These are phyloP conservation scores for Elsinoe batatas DNA, from an alignment of 2,329 filamentous ascomycete genomes.

Conservation along the genomic window DNA sequence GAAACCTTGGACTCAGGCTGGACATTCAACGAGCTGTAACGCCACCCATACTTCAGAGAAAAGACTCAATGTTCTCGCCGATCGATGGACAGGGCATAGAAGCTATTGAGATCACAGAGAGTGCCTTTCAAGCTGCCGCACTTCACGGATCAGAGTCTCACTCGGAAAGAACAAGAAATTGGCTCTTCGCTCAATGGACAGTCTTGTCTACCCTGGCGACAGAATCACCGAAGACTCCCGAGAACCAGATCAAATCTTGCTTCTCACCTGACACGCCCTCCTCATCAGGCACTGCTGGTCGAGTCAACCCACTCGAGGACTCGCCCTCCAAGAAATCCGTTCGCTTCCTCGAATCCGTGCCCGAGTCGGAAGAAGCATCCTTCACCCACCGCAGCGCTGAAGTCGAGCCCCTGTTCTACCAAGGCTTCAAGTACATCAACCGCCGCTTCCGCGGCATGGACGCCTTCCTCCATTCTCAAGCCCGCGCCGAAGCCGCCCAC, in stretches of 20 bases:
- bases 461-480: conserved; percentile 72
- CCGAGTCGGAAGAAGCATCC: conserved; percentile 13
- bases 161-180: conserved; percentile 73
- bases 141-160: conserved; percentile 47
- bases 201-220: neutral
- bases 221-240: neutral
- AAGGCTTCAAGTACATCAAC: conserved; percentile 69
- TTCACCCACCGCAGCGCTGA: neutral
- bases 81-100: conserved; percentile 25
- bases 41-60: conserved; percentile 40
- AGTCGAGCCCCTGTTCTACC: conserved; percentile 73
- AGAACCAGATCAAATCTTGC: conserved; percentile 2
- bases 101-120: conserved; percentile 41
- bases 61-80: conserved; percentile 27
- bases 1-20: conserved; percentile 61
- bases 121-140: neutral
- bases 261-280: conserved; percentile 12
- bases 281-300: conserved; percentile 13
- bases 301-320: conserved; percentile 23
- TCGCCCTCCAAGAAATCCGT: conserved; percentile 60
- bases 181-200: conserved; percentile 63
- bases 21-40: conserved; percentile 38
- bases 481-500: conserved; percentile 82
- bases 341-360: conserved; percentile 51
- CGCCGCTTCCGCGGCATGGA: conserved; percentile 57